Evolutionary conservation across 2,329 filamentous ascomycete genomes (phyloP).

Genomic region (Neofusicoccum ribis): DNA sequence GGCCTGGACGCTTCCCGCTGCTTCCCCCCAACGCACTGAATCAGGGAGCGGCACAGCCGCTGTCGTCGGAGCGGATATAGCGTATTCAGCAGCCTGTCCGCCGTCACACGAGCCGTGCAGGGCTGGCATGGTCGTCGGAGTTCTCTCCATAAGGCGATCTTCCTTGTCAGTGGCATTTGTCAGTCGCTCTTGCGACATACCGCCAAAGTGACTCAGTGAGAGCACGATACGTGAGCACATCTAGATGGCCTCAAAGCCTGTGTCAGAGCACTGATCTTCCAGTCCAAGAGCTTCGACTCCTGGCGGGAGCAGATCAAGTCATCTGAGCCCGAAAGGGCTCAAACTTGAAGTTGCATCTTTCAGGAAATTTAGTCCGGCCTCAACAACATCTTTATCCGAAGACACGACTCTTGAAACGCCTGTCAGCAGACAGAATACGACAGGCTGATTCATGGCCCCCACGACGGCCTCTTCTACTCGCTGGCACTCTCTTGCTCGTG

Average conservation of each 20-base stretch:
- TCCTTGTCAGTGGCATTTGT: not conserved
- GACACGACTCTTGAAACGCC: not conserved
- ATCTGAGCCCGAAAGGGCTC: not conserved
- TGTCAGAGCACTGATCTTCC: too few relatives aligned
- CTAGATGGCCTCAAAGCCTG: too few relatives aligned
- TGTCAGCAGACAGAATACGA: not conserved
- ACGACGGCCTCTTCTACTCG: not conserved
- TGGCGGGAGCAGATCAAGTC: too few relatives aligned
- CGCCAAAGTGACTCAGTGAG: not conserved
- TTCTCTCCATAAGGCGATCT: not conserved
- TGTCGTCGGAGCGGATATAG: not conserved
- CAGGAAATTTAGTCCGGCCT: not conserved
- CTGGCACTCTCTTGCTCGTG: too few relatives aligned
- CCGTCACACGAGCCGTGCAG: not conserved
- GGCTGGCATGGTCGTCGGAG: not conserved
- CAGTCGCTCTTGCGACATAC: constrained; percentile 1
- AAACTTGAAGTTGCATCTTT: not conserved
- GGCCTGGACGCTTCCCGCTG: not conserved
- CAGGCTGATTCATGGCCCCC: not conserved
- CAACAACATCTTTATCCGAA: not conserved
- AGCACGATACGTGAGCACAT: not conserved
- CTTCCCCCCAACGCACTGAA: not conserved
- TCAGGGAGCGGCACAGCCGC: constrained; percentile 1
- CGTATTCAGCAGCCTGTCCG: not conserved
- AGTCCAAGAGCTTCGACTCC: not conserved